Conservation (phyloP, 495 filamentous ascomycete species). For the Talaromyces ruber region DNA sequence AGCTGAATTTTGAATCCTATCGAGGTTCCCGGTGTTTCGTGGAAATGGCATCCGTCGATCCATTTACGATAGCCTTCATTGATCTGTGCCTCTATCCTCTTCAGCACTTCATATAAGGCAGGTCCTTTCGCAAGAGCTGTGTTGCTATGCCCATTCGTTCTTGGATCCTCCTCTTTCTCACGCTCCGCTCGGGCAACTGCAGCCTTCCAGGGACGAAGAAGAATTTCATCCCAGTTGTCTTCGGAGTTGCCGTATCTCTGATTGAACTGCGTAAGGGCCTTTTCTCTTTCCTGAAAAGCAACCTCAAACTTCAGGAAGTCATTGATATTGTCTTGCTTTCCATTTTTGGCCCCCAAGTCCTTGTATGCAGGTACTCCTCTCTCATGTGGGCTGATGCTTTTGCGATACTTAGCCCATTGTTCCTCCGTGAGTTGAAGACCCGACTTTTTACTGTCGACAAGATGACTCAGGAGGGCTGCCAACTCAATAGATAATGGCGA, state of each 20-base stretch:
- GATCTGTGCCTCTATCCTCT: conserved; percentile 7
- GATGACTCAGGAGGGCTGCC: conserved; percentile 60
- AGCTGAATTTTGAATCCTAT: conserved; percentile 10
- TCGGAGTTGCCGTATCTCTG: conserved; percentile 21
- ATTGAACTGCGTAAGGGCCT: conserved; percentile 40
- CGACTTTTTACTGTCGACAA: conserved; percentile 78
- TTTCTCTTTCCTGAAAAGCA: conserved; percentile 40
- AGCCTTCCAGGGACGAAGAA: conserved; percentile 32
- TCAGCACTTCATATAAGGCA: conserved; percentile 24
- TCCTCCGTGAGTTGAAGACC: conserved; percentile 54
- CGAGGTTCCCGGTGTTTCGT: conserved; percentile 1
- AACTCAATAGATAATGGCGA: conserved; percentile 47
- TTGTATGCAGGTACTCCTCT: conserved; percentile 29
- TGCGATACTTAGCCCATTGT: conserved; percentile 44
- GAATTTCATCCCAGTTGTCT: conserved; percentile 36
- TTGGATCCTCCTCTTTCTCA: conserved; percentile 9
- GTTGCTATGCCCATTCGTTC: not conserved
- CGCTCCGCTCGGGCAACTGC: conserved; percentile 11
- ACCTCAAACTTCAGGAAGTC: conserved; percentile 66
- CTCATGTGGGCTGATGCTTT: conserved; percentile 24
- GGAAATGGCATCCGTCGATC: conserved; percentile 4
- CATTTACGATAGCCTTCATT: conserved; percentile 13
- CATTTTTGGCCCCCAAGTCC: conserved; percentile 23
- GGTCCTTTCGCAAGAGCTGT: not conserved
- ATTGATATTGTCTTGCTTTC: conserved; percentile 45